These are phyloP conservation scores for Triticum dicoccoides DNA, from an alignment of 176 grass and related monocot species.

Conservation along the genomic window DNA sequence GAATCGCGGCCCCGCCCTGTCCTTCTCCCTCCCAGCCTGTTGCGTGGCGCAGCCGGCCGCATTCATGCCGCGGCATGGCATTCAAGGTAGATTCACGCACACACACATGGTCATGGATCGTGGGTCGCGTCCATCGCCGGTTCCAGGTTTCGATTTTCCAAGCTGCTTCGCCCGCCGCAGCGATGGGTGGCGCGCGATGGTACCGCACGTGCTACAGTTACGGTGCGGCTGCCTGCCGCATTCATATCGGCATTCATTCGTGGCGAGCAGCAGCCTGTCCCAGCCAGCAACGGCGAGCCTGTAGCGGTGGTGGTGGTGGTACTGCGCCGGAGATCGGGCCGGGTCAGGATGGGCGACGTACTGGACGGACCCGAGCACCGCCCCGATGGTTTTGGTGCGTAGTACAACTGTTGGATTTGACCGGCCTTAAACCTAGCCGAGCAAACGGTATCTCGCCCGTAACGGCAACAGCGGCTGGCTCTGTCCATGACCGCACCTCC, in stretches of 20 bases:
- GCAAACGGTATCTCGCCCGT: background rate
- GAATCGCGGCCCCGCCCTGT: background rate
- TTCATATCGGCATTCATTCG: slow-evolving; percentile 16
- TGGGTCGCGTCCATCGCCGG: background rate
- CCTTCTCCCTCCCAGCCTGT: background rate
- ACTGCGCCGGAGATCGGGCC: background rate
- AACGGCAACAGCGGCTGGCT: background rate
- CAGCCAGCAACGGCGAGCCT: background rate
- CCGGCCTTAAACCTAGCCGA: background rate
- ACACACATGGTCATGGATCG: background rate
- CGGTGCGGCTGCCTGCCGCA: background rate
- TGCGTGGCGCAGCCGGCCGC: background rate
- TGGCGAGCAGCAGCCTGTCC: background rate
- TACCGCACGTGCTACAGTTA: background rate
- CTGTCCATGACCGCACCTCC: background rate
- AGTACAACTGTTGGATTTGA: slow-evolving; percentile 2
- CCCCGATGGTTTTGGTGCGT: background rate
- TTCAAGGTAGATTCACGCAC: too few relatives aligned
- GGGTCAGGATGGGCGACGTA: background rate
- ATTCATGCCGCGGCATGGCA: background rate
- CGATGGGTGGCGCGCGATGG: background rate
- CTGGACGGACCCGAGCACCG: slow-evolving; percentile 1
- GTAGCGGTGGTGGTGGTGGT: background rate
- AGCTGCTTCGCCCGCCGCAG: background rate
- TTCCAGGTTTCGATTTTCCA: background rate